Percentiles rank a stretch among this genome's conserved stretches.
These are phyloP conservation scores for Macadamia integrifolia DNA, from an alignment of 164 flowering plant genomes.

Conservation along the genomic window DNA sequence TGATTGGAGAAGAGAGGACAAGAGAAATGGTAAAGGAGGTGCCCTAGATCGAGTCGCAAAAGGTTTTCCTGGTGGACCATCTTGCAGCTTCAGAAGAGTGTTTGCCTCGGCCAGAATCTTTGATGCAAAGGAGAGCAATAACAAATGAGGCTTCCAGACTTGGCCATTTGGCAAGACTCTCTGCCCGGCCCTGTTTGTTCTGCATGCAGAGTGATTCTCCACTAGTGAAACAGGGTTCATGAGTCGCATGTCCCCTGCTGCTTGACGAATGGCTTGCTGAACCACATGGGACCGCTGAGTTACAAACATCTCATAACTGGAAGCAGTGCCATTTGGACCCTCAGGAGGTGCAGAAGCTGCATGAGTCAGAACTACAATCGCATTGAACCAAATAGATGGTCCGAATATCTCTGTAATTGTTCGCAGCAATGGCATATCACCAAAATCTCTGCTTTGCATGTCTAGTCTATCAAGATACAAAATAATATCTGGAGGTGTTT, in stretches of 20 bases:
- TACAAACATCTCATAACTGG: slow-evolving; percentile 81
- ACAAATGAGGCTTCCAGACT: slow-evolving; percentile 71
- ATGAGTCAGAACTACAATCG: slow-evolving; percentile 80
- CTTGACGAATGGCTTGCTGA: slow-evolving; percentile 85
- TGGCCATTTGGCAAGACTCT: slow-evolving; percentile 91
- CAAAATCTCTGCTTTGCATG: slow-evolving; percentile 71
- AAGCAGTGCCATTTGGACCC: slow-evolving; percentile 79
- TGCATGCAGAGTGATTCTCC: slow-evolving; percentile 88
- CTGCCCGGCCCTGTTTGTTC: slow-evolving; percentile 80
- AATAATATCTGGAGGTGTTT: slow-evolving; percentile 72
- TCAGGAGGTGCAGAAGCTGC: slow-evolving; percentile 96
- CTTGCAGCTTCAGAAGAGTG: slow-evolving; percentile 68
- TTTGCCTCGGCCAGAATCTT: slow-evolving; percentile 80
- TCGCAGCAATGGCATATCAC: slow-evolving; percentile 70
- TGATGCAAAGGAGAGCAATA: slow-evolving; percentile 73
- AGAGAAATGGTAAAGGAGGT: slow-evolving; percentile 83
- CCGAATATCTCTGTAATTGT: slow-evolving; percentile 61
- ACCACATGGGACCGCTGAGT: slow-evolving; percentile 81
- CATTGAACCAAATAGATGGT: slow-evolving; percentile 71
- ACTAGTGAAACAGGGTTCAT: slow-evolving; percentile 87
- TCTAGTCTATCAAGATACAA: slow-evolving; percentile 86
- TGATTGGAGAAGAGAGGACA: slow-evolving; percentile 82
- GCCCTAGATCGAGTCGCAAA: slow-evolving; percentile 80
- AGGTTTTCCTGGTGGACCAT: slow-evolving; percentile 61
- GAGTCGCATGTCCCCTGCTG: slow-evolving; percentile 79